These are phyloP conservation scores for Skeletonema marinoi DNA, from an alignment of 108 stramenopile genomes.

Conservation along the genomic window DNA sequence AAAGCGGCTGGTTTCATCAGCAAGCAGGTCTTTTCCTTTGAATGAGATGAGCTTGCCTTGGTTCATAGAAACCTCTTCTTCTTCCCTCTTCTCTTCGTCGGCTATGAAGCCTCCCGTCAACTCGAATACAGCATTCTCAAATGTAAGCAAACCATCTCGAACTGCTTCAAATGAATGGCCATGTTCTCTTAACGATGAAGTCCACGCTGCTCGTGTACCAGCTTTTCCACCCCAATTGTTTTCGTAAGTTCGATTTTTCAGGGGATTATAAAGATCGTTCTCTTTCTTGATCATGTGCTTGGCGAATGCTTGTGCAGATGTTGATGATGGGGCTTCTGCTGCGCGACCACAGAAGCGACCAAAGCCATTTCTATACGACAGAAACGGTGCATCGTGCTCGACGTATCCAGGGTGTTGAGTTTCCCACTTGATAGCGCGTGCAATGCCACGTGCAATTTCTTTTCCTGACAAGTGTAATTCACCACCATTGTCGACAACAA, in stretches of 20 bases:
- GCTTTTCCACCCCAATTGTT: constrained; percentile 88
- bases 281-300: constrained; percentile 79
- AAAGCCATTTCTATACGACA: constrained; percentile 71
- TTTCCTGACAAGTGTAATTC: constrained; percentile 48
- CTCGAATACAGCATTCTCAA: constrained; percentile 80
- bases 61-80: not conserved
- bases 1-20: constrained; percentile 59
- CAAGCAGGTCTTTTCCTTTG: constrained; percentile 57
- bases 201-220: constrained; percentile 79
- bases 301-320: constrained; percentile 70
- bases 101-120: constrained; percentile 60
- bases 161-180: constrained; percentile 69
- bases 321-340: constrained; percentile 72
- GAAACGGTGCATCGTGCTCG: constrained; percentile 76
- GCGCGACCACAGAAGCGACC: constrained; percentile 80
- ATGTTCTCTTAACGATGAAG: constrained; percentile 79
- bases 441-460: constrained; percentile 65
- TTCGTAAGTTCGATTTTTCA: constrained; percentile 72
- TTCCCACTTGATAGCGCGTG: constrained; percentile 62
- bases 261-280: constrained; percentile 73
- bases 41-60: constrained; percentile 13
- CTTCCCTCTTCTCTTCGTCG: constrained; percentile 9
- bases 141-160: constrained; percentile 71
- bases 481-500: constrained; percentile 57
- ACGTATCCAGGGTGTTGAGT: constrained; percentile 59